Evolutionary conservation across 306 rosid species (phyloP).

Genomic region (Cicer pinnatifidum): DNA sequence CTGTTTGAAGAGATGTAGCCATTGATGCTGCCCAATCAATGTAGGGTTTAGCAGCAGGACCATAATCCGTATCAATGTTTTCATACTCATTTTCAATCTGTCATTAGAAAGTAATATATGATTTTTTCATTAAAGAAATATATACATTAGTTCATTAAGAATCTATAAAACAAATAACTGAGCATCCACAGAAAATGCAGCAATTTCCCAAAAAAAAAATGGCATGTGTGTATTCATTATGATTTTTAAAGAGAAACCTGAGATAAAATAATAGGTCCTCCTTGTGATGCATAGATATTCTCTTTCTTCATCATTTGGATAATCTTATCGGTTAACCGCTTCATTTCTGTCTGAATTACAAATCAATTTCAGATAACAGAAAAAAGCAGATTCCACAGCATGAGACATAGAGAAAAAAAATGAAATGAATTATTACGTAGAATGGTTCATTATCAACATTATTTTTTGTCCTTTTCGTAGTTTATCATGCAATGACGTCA

Average conservation of each 20-base stretch:
- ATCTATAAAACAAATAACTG: constrained; percentile 1
- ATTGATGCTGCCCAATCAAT: constrained; percentile 86
- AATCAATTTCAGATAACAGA: neutral
- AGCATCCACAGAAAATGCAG: neutral
- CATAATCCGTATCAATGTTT: constrained; percentile 55
- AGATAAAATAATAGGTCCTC: constrained; percentile 93
- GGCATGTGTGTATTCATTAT: neutral
- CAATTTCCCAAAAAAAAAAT: neutral
- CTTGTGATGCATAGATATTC: constrained; percentile 87
- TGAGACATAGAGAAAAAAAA: constrained; percentile 9
- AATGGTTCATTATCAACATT: constrained; percentile 82
- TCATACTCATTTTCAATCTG: constrained; percentile 97
- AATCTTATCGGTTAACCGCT: constrained; percentile 79
- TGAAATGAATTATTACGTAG: constrained; percentile 55
- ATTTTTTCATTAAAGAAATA: neutral
- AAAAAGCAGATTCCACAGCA: constrained; percentile 1
- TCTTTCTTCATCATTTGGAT: constrained; percentile 84
- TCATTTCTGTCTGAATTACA: constrained; percentile 78
- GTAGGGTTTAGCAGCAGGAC: constrained; percentile 74
- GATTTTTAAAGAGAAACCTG: constrained; percentile 60
- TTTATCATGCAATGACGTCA: no score
- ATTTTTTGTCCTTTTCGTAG: no score
- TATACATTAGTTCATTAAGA: neutral
- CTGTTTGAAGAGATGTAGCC: constrained; percentile 87
- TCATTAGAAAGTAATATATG: constrained; percentile 12